Base-by-base conservation (phyloP, 2,329 filamentous ascomycete genomes). In the Scopulariopsis brevicaulis region DNA sequence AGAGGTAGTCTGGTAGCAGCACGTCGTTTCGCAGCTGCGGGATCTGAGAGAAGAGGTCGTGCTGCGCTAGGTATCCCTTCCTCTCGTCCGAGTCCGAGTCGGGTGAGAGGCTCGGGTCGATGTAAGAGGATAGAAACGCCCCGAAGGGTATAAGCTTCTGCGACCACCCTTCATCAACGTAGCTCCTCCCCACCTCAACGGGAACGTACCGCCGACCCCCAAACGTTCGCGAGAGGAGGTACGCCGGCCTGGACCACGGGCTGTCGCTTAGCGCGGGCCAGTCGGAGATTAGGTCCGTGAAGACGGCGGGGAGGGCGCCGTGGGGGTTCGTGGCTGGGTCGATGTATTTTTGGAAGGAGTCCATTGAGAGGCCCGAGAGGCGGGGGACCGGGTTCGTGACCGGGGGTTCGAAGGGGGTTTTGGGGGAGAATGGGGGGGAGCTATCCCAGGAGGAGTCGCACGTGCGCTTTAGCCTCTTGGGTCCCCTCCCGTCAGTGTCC, bases 61-160 rank as follows among this genome's bases (percentile, higher is more conserved):
- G 90, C 67, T 99, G 94, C 10, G 94, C 94, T 52, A 99, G 82
- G 69, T 99, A 99, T 14, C 86, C 90, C 12, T 79, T 83, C 52
- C 58, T 7, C n/a, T 53, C 28, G 20, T 43, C 22, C 22, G 20
- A 14, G 7, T 37, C 20, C 4, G 46, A 4, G 11, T n/a, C 22
- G 6, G 20, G 20, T 24, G n/a, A 20, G 11, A 54, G 15, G 28
- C 50, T 56, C 48, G 28, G 55, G 60, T 68, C 67, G 60, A 96
- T 78, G 66, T 89, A 85, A 1, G 69, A 69, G 5, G 74, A 63
- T 54, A 96, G 73, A 63, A 96, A 96, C 1, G 85, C 74, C 5
- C 74, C 72, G 64, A 97, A 95, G 0, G 82, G 76, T 54, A 96
- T 80, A 28, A 97, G 83, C 58, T 84, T 81, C 70, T 97, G 93